These are phyloP conservation scores for Ophiosphaerella korrae DNA, from an alignment of 2,329 filamentous ascomycete genomes.

Conservation along the genomic window DNA sequence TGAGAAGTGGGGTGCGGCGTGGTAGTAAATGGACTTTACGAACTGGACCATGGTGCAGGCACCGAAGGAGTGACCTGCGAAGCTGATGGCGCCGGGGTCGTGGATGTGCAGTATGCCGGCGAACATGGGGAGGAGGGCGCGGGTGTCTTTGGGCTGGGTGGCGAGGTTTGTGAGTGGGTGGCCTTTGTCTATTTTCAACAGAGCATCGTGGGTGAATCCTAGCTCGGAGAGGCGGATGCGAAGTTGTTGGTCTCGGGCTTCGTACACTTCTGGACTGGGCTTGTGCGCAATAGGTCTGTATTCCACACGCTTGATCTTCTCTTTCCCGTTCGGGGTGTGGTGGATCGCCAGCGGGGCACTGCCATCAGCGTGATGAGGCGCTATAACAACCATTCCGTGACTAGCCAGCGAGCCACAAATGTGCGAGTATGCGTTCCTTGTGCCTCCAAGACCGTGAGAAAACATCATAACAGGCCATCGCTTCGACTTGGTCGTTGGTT, in stretches of 20 bases:
- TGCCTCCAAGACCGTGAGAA: constrained; percentile 82
- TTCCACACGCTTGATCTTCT: constrained; percentile 48
- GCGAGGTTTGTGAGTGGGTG: constrained; percentile 53
- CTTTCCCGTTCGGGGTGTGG: constrained; percentile 59
- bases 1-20: constrained; percentile 48
- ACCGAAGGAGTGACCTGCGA: constrained; percentile 82
- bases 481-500: constrained; percentile 52
- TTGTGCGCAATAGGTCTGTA: constrained; percentile 63
- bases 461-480: constrained; percentile 85
- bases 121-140: constrained; percentile 63
- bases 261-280: constrained; percentile 68
- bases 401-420: constrained; percentile 78
- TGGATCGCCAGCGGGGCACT: constrained; percentile 77
- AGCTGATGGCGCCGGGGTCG: constrained; percentile 73
- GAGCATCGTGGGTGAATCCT: constrained; percentile 69
- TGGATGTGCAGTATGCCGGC: constrained; percentile 68
- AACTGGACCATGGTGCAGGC: constrained; percentile 76
- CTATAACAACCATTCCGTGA: constrained; percentile 79
- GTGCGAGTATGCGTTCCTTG: constrained; percentile 84
- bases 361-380: constrained; percentile 82
- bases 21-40: constrained; percentile 78
- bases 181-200: constrained; percentile 69
- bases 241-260: constrained; percentile 71
- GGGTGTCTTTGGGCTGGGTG: constrained; percentile 40
- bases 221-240: constrained; percentile 80